Percentiles rank a stretch among this genome's conserved stretches.
phyloP scores from a whole-genome alignment of 2,329 filamentous ascomycete species.

The Ambrosiella xylebori region DNA sequence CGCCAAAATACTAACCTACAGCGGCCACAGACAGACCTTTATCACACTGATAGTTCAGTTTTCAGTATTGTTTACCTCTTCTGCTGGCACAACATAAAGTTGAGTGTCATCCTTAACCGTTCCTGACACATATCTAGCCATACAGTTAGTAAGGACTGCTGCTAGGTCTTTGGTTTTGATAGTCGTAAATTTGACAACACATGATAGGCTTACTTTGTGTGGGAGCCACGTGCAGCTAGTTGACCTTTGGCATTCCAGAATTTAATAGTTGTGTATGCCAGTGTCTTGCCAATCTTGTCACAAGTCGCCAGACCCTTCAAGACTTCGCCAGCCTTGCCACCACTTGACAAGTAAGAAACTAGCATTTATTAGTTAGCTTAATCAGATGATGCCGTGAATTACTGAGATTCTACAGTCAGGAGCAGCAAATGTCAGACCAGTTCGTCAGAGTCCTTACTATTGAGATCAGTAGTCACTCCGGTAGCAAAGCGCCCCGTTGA shows the following conservation, averaged over 20 bases:
- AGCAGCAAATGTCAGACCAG: background rate
- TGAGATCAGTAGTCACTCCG: slow-evolving; percentile 48
- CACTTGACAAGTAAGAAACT: slow-evolving; percentile 47
- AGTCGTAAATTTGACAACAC: background rate
- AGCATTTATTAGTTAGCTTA: background rate
- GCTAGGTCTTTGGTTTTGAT: background rate
- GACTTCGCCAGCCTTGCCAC: slow-evolving; percentile 38
- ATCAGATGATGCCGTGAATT: background rate
- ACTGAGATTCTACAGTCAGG: no score
- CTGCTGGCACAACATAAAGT: slow-evolving; percentile 3
- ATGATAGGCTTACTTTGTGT: slow-evolving; percentile 39
- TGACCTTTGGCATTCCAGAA: slow-evolving; percentile 43
- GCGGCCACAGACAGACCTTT: background rate
- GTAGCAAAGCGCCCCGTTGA: slow-evolving; percentile 46
- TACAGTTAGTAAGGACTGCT: background rate
- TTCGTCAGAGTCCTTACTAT: slow-evolving; percentile 25
- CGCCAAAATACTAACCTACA: no score
- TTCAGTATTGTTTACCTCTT: background rate
- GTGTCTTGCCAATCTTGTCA: slow-evolving; percentile 48
- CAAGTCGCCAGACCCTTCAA: slow-evolving; percentile 39
- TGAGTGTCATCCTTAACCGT: slow-evolving; percentile 6
- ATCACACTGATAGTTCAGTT: background rate
- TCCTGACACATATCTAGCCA: slow-evolving; percentile 7
- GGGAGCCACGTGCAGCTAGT: slow-evolving; percentile 43
- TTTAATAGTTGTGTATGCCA: slow-evolving; percentile 43